These are phyloP conservation scores for Lentinula lateritia DNA, from an alignment of 768 basidiomycete species.

Conservation along the genomic window DNA sequence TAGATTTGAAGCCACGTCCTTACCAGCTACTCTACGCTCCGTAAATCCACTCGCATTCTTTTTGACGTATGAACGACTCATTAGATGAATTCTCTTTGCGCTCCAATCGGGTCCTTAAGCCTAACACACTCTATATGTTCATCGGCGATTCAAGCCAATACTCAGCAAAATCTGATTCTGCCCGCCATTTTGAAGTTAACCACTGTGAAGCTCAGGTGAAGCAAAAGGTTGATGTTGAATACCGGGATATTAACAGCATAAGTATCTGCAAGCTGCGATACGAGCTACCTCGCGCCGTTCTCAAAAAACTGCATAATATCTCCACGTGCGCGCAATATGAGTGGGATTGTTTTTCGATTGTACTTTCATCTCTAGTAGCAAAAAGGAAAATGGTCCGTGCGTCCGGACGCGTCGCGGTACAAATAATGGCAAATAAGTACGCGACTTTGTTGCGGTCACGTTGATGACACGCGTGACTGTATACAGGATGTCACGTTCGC, in stretches of 20 bases:
- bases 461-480: neutral
- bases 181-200: neutral
- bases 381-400: too few species aligned
- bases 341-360: too few species aligned
- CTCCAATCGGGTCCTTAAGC: neutral
- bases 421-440: conserved; percentile 1
- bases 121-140: neutral
- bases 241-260: too few species aligned
- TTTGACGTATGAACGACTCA: neutral
- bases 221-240: too few species aligned
- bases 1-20: too few species aligned
- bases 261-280: too few species aligned
- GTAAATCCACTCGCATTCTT: neutral
- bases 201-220: neutral
- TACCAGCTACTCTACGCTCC: neutral
- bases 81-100: neutral
- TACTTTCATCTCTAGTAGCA: too few species aligned
- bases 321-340: too few species aligned
- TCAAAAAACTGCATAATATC: too few species aligned
- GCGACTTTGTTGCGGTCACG: conserved; percentile 2
- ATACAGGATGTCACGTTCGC: neutral
- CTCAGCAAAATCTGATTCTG: neutral
- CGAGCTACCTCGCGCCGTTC: too few species aligned
- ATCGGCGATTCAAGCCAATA: neutral
- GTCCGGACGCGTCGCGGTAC: neutral